Conservation (phyloP, 768 basidiomycete genomes). For the Phylloporus rhodoxanthus region DNA sequence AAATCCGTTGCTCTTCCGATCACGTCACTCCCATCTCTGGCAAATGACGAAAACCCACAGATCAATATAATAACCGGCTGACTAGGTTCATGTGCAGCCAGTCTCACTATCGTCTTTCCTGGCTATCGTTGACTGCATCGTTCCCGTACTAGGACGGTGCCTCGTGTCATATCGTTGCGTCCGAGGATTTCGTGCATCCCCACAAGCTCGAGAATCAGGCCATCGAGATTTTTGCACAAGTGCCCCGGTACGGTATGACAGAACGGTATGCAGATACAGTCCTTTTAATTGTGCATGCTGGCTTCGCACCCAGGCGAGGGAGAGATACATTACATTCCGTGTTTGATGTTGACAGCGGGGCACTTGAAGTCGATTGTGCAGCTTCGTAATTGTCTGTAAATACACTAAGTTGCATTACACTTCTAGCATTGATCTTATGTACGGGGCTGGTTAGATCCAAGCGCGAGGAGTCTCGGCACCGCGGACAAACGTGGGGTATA, state of each 20-base stretch:
- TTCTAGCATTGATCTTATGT: neutral
- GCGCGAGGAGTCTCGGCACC: conserved; percentile 61
- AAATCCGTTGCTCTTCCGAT: too few relatives aligned
- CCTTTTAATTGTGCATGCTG: too few relatives aligned
- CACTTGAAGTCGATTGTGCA: conserved; percentile 70
- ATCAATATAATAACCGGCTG: conserved; percentile 62
- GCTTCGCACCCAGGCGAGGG: conserved; percentile 39
- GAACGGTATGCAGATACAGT: conserved; percentile 61
- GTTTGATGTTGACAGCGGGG: conserved; percentile 38
- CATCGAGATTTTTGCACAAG: conserved; percentile 67
- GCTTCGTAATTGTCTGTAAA: conserved; percentile 54
- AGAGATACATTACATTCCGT: conserved; percentile 37
- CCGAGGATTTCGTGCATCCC: conserved; percentile 68
- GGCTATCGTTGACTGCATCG: neutral
- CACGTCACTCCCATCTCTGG: too few relatives aligned
- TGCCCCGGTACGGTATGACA: conserved; percentile 71
- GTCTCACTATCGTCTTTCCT: conserved; percentile 8
- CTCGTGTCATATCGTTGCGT: conserved; percentile 71
- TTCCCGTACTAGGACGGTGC: conserved; percentile 58
- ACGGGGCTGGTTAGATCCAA: conserved; percentile 82
- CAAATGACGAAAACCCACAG: too few relatives aligned
- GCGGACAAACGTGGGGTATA: conserved; percentile 67
- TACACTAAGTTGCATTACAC: neutral
- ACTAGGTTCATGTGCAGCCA: conserved; percentile 84
- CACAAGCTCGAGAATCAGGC: conserved; percentile 80